phyloP scores from a whole-genome alignment of 2,329 filamentous ascomycete genomes.

The Nakataea oryzae region DNA sequence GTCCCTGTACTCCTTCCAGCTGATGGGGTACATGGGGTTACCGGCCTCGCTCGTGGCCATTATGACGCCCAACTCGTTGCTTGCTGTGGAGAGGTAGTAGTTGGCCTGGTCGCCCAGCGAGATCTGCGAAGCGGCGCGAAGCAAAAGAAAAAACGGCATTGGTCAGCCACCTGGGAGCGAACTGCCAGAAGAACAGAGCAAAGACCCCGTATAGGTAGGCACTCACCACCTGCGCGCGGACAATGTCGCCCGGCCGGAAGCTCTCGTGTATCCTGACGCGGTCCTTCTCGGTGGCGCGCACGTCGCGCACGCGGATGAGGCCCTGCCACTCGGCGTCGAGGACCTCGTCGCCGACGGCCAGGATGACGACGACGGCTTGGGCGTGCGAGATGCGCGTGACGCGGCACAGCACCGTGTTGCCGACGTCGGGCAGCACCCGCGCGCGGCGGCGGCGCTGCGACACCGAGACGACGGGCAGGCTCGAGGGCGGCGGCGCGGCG shows the following conservation, averaged over 20 bases:
- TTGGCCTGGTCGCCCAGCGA: conserved; percentile 87
- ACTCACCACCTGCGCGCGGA: conserved; percentile 71
- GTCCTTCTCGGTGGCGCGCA: conserved; percentile 92
- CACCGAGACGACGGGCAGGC: conserved; percentile 46
- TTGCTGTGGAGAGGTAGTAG: conserved; percentile 89
- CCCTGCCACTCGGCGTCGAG: conserved; percentile 76
- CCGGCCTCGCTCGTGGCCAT: conserved; percentile 83
- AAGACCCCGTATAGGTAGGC: neutral
- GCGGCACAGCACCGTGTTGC: conserved; percentile 69
- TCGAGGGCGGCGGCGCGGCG: conserved; percentile 23
- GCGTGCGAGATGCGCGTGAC: conserved; percentile 78
- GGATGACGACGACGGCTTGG: conserved; percentile 77
- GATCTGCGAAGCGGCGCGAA: conserved; percentile 42
- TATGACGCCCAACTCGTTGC: conserved; percentile 86
- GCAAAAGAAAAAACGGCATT: neutral
- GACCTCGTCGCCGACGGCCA: conserved; percentile 66
- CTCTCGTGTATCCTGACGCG: conserved; percentile 83
- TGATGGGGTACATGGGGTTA: conserved; percentile 85
- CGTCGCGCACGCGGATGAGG: conserved; percentile 79
- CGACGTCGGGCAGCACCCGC: conserved; percentile 69
- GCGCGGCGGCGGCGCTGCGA: conserved; percentile 24
- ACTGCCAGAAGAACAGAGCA: neutral
- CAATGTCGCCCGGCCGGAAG: conserved; percentile 87
- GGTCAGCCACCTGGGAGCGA: neutral
- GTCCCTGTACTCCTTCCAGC: conserved; percentile 92